Evolutionary conservation across 176 grass and related monocot species (phyloP).

Genomic region (Olyra latifolia): DNA sequence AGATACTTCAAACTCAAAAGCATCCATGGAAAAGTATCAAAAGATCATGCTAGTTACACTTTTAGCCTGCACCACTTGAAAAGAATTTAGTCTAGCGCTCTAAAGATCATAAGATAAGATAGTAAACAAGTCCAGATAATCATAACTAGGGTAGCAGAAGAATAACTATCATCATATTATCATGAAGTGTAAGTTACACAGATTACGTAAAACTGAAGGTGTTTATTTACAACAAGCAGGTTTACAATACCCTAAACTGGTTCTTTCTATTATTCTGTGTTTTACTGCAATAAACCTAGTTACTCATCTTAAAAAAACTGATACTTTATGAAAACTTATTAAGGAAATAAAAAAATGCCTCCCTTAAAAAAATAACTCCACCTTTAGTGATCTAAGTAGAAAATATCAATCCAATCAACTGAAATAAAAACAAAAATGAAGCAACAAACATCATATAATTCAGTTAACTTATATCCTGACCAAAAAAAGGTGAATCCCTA

Average conservation of each 20-base stretch:
- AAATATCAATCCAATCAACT: not conserved
- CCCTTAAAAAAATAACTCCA: not conserved
- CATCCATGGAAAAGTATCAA: not conserved
- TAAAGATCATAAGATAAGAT: not conserved
- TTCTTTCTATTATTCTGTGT: not conserved
- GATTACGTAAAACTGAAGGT: not conserved
- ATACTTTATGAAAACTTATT: not conserved
- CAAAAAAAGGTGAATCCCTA: not conserved
- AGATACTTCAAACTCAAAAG: not conserved
- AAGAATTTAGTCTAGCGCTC: not conserved
- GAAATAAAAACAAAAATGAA: constrained; percentile 1
- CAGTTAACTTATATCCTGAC: not conserved
- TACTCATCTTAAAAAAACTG: not conserved
- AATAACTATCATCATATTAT: not conserved
- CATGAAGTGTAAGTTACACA: not conserved
- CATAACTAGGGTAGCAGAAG: not conserved
- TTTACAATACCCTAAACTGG: not conserved
- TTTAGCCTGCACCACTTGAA: not conserved
- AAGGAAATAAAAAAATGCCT: not conserved
- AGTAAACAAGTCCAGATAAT: constrained; percentile 20
- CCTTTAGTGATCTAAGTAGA: not conserved
- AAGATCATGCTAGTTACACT: not conserved
- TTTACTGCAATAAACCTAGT: not conserved
- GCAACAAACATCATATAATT: not conserved
- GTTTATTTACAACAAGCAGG: not conserved